Conservation (phyloP, 2,329 filamentous ascomycete species). For the Phoma sp. region DNA sequence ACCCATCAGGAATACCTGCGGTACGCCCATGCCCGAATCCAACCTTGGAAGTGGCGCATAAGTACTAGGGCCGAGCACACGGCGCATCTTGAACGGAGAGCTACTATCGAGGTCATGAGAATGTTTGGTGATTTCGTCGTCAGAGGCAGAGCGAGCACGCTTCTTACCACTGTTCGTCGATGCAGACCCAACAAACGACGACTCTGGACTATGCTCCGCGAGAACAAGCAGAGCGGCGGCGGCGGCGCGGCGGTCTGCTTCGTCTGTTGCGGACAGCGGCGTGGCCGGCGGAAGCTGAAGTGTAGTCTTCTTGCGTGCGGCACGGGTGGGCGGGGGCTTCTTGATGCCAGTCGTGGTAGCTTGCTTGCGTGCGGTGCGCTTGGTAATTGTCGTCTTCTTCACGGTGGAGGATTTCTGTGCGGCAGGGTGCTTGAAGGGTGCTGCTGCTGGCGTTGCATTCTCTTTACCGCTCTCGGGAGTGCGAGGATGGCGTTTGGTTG, state of each 20-base stretch:
- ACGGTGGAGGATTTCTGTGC: background rate
- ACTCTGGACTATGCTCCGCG: background rate
- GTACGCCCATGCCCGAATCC: background rate
- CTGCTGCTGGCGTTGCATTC: background rate
- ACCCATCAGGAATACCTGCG: background rate
- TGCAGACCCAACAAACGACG: background rate
- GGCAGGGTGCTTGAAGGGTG: background rate
- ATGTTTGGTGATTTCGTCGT: background rate
- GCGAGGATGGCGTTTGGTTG: background rate
- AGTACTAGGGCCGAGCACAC: background rate
- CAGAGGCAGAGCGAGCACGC: background rate
- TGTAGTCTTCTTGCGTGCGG: background rate
- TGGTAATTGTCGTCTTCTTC: background rate
- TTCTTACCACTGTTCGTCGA: background rate
- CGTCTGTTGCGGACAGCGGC: background rate
- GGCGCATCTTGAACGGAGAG: background rate
- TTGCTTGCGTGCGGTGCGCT: background rate
- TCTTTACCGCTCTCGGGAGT: conserved; percentile 1
- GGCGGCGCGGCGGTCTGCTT: conserved; percentile 1
- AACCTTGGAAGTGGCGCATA: background rate
- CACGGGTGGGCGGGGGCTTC: background rate
- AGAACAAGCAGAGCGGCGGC: background rate
- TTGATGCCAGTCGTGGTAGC: background rate
- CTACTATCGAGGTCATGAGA: background rate
- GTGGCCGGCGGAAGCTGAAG: too few relatives aligned